Percentiles rank a stretch among this genome's conserved stretches.
phyloP scores from a whole-genome alignment of 1,284 basidiomycete species.

The Ganoderma sp. region DNA sequence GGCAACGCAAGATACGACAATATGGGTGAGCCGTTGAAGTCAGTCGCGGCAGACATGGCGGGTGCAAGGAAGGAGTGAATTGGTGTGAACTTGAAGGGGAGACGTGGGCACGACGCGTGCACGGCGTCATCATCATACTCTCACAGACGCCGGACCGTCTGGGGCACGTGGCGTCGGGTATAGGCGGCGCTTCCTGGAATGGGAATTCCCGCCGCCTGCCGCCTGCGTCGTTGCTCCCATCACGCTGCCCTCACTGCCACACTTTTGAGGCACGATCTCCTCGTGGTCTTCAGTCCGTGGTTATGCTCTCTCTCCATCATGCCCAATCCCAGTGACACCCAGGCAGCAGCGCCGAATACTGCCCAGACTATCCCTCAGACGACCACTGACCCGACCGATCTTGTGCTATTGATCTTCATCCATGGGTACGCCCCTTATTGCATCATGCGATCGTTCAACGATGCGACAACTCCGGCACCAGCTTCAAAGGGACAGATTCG shows the following conservation, averaged over 20 bases:
- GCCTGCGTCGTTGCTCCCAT: conserved; percentile 9
- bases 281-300: background rate
- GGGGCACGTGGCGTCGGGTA: conserved; percentile 10
- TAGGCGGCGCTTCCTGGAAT: conserved; percentile 20
- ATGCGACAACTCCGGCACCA: conserved; percentile 32
- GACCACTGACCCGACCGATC: conserved; percentile 39
- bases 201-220: conserved; percentile 29
- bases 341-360: conserved; percentile 5
- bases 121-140: background rate
- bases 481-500: conserved; percentile 78
- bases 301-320: conserved; percentile 23
- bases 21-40: conserved; percentile 36
- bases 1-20: conserved; percentile 70
- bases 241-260: conserved; percentile 12
- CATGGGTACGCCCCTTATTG: conserved; percentile 27
- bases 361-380: background rate
- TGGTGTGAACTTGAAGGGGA: background rate
- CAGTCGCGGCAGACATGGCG: conserved; percentile 30
- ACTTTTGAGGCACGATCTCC: conserved; percentile 13
- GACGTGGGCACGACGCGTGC: background rate
- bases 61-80: background rate
- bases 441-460: conserved; percentile 2
- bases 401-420: conserved; percentile 65
- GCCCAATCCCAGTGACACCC: conserved; percentile 6
- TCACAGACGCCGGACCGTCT: background rate